Base-by-base conservation (phyloP, 495 filamentous ascomycete genomes). In the Aspergillus avenaceus region DNA sequence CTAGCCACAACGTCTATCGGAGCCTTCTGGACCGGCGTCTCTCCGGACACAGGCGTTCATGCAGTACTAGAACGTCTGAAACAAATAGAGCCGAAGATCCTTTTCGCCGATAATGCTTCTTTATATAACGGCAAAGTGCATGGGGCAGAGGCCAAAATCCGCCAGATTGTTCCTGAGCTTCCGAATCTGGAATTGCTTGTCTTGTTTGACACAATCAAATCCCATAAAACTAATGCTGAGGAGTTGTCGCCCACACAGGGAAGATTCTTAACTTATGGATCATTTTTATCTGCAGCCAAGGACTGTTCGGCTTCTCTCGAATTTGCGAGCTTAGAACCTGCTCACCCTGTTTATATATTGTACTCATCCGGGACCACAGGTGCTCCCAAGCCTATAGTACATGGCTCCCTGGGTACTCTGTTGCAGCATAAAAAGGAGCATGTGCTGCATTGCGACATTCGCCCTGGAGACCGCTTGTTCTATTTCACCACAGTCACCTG, bases 341-440 rank as follows among this genome's bases (percentile, higher is more conserved):
- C 91, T 38, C 87, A 95, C 64, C 91, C 91, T 0, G 82, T 96
- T 5, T 96, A 95, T 54, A 87, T 96, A 25, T 70, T 96, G 18
- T 96, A 91, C 60, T 90, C 86, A 2, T 88, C 83, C 8, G 91
- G 91, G 11, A 96, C 91, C 0, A 96, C 91, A 1, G 91, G 90
- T 2, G 84, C 90, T 21, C 91, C 91, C 0, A 96, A 96, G 58
- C 91, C 90, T 54, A 96, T 96, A 55, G 86, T 93, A 2, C 91
- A 96, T 66, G 89, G 90, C 0, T 84, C 90, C 3, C 77, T 93
- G 40, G 91, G 91, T 1, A 95, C 91, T 1, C 68, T 96, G 8
- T 77, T 96, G 25, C 91, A 96, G 63, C 91, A 96, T 64, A 96
- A 96, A 69, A 97, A 97, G 61, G 91, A 96, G 63, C 90, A 92